Conservation (phyloP, 148 eudicot genomes). For the Nepenthes mirabilis region DNA sequence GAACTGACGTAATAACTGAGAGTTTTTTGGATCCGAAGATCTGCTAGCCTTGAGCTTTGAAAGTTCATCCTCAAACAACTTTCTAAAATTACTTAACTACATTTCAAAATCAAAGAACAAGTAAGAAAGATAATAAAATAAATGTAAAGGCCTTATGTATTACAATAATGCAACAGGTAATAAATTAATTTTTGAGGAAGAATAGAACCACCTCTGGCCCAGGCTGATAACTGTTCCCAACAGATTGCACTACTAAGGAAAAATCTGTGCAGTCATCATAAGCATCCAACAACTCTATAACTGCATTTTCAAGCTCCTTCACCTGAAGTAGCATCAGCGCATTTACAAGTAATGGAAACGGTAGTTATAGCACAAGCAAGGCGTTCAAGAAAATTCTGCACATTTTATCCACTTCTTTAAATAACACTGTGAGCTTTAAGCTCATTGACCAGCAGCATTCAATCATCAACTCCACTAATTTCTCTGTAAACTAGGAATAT, state of each 20-base stretch:
- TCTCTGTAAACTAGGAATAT: too few species aligned
- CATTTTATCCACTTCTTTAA: too few species aligned
- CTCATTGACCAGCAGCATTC: too few species aligned
- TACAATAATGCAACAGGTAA: not conserved
- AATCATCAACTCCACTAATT: too few species aligned
- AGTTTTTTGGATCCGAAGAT: slow-evolving; percentile 30
- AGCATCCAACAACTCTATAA: slow-evolving; percentile 38
- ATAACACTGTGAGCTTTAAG: too few species aligned
- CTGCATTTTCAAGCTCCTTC: slow-evolving; percentile 55
- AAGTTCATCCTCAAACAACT: slow-evolving; percentile 41
- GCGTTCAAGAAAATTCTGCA: too few species aligned
- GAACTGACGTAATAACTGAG: slow-evolving; percentile 52
- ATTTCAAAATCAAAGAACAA: slow-evolving; percentile 4
- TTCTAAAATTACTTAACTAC: slow-evolving; percentile 59
- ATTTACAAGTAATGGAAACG: too few species aligned
- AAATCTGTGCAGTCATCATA: slow-evolving; percentile 49
- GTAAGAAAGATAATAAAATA: slow-evolving; percentile 1
- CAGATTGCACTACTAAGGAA: slow-evolving; percentile 39
- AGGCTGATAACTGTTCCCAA: slow-evolving; percentile 45
- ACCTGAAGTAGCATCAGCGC: slow-evolving; percentile 33
- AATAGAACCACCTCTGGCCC: slow-evolving; percentile 31
- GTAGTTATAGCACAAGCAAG: too few species aligned
- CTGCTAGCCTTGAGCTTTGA: slow-evolving; percentile 31
- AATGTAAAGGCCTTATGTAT: not conserved
- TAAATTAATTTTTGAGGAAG: too few species aligned